Percentiles rank a stretch among this genome's conserved stretches.
These are phyloP conservation scores for Aureobasidium namibiae DNA, from an alignment of 2,329 filamentous ascomycete genomes.

Conservation along the genomic window DNA sequence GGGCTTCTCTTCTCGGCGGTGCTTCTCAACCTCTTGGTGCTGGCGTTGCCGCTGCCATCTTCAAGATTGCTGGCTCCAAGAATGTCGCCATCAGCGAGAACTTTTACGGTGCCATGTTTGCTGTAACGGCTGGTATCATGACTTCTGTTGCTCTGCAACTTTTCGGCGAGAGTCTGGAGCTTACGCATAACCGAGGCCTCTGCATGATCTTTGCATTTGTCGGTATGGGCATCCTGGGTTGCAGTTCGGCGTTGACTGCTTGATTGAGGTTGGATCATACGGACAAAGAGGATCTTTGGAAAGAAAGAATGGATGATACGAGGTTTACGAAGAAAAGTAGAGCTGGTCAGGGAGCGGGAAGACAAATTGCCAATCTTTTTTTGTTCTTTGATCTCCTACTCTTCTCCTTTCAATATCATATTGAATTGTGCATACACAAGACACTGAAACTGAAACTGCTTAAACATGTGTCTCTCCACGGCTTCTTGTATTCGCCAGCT, in stretches of 20 bases:
- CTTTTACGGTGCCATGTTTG: conserved; percentile 75
- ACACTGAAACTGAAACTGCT: background rate
- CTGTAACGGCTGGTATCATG: conserved; percentile 88
- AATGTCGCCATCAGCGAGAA: conserved; percentile 43
- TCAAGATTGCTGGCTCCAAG: conserved; percentile 56
- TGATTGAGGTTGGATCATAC: background rate
- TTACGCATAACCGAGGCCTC: conserved; percentile 70
- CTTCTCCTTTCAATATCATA: too few relatives aligned
- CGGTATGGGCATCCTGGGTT: conserved; percentile 78
- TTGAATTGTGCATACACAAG: background rate
- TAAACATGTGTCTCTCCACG: too few relatives aligned
- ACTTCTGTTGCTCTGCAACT: conserved; percentile 83
- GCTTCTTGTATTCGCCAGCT: too few relatives aligned
- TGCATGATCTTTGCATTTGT: conserved; percentile 75
- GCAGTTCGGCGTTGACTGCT: conserved; percentile 78
- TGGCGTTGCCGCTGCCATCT: conserved; percentile 76
- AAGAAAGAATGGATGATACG: background rate
- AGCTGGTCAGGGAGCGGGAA: background rate
- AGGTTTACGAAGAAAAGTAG: background rate
- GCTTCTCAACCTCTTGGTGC: conserved; percentile 82
- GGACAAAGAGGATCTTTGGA: background rate
- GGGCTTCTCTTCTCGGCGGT: conserved; percentile 76
- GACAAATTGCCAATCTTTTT: background rate
- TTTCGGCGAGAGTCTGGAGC: conserved; percentile 73
- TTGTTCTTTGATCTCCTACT: background rate